Evolutionary conservation across 169 alveolate species (phyloP), one percentile per base, ranked within the genome.

Genomic region (Plasmodium gonderi): DNA sequence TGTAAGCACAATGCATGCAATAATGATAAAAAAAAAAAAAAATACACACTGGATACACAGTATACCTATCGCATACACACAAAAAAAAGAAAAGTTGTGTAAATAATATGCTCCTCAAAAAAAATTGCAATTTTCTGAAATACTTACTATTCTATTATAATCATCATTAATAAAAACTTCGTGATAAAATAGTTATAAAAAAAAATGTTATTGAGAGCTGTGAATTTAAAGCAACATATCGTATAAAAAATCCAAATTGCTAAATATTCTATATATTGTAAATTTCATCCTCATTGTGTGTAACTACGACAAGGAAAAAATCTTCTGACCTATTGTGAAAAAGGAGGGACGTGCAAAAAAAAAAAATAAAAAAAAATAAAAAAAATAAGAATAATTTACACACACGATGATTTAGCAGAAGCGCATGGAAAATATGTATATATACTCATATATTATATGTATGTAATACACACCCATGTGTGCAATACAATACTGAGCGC

Each of bases 251-350:
- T 14, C 17, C 38, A 60, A 6, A 12, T 2, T 60, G 72, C 23
- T 23, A n/a, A 20, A 2, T 11, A 60, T 11, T 6, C 2, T n/a
- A 20, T n/a, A 20, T 36, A 60, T 60, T 60, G 38, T 29, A 74
- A 81, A 64, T 54, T 76, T 12, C 6, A 8, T 65, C 38, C 69
- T 12, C 36, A 47, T 60, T 79, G 79, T 64, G 47, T 64, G 42
- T 31, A 69, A 69, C 75, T 85, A 85, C 9, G 92, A 85, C 31
- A 85, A 42, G 49, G 92, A 85, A 75, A 85, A 85, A 14, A 74
- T 85, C 72, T 75, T 85, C 79, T 85, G 92, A n/a, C 92, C 92
- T 85, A 74, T 20, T 60, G 72, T 3, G 72, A 20, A 60, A 60
- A 60, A 0, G n/a, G 1, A 60, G 0, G n/a, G 1, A 5, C 38